Conservation (phyloP, 352 stramenopile genomes). For the Achlya hypogyna region DNA sequence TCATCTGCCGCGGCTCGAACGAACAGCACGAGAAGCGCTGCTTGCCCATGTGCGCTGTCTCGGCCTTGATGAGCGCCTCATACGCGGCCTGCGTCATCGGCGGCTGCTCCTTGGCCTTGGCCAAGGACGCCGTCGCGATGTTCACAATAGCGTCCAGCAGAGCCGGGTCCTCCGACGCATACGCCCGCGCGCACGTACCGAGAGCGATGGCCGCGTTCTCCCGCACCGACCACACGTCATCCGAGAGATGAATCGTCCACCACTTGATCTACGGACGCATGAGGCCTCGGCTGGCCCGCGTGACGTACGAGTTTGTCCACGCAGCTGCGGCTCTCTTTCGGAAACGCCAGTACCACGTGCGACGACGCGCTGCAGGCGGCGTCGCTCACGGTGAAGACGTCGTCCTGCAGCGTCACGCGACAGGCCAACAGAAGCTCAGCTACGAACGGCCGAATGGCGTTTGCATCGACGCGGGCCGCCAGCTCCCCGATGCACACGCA, state of each 20-base stretch:
- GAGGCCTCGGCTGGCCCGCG: slow-evolving; percentile 25
- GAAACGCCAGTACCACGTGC: slow-evolving; percentile 73
- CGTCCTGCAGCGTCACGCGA: slow-evolving; percentile 94
- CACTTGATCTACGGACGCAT: slow-evolving; percentile 17
- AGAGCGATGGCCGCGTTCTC: slow-evolving; percentile 93
- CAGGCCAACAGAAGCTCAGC: slow-evolving; percentile 71
- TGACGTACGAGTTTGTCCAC: slow-evolving; percentile 73
- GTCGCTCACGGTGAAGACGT: slow-evolving; percentile 93
- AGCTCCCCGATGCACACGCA: slow-evolving; percentile 95
- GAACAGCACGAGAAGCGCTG: slow-evolving; percentile 93
- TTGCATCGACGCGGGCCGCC: slow-evolving; percentile 77
- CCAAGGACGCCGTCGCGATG: slow-evolving; percentile 58
- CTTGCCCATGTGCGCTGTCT: slow-evolving; percentile 86
- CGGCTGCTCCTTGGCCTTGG: slow-evolving; percentile 85
- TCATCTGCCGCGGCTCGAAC: slow-evolving; percentile 90
- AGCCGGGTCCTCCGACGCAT: slow-evolving; percentile 60
- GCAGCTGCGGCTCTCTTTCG: slow-evolving; percentile 80
- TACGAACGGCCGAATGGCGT: slow-evolving; percentile 62
- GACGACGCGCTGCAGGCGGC: slow-evolving; percentile 87
- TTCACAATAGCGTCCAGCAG: slow-evolving; percentile 61
- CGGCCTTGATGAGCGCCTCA: slow-evolving; percentile 86
- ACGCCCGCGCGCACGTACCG: slow-evolving; percentile 89
- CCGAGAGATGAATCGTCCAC: slow-evolving; percentile 94
- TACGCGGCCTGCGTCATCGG: slow-evolving; percentile 89
- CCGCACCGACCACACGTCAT: slow-evolving; percentile 96